These are phyloP conservation scores for Niveomyces coronatus DNA, from an alignment of 2,329 filamentous ascomycete genomes.

Conservation along the genomic window DNA sequence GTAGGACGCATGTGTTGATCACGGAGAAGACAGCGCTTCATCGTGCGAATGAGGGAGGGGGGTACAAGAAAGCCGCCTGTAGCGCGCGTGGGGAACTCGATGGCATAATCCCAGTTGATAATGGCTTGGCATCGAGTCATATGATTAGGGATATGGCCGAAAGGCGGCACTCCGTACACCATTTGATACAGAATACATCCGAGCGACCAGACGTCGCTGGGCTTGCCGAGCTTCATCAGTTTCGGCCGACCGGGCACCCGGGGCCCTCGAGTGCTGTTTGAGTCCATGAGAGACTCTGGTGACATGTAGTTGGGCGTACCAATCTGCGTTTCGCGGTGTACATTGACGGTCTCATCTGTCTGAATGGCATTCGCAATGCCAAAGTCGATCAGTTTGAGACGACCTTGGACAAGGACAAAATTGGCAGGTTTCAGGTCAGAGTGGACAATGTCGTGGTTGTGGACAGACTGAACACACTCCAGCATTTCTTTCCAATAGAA, in stretches of 20 bases:
- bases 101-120: slow-evolving; percentile 63
- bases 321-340: slow-evolving; percentile 89
- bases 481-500: slow-evolving; percentile 99
- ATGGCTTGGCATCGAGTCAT: slow-evolving; percentile 82
- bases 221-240: slow-evolving; percentile 91
- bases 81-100: slow-evolving; percentile 61
- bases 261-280: slow-evolving; percentile 52
- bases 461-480: slow-evolving; percentile 83
- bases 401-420: slow-evolving; percentile 84
- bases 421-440: slow-evolving; percentile 96
- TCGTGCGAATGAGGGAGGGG: slow-evolving; percentile 46
- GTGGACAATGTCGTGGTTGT: slow-evolving; percentile 86
- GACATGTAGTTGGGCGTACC: slow-evolving; percentile 99
- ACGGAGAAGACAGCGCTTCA: slow-evolving; percentile 52
- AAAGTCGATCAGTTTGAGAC: slow-evolving; percentile 94
- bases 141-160: slow-evolving; percentile 81
- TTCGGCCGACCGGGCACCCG: slow-evolving; percentile 43
- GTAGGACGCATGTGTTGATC: slow-evolving; percentile 54
- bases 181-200: slow-evolving; percentile 97
- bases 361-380: slow-evolving; percentile 97
- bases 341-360: slow-evolving; percentile 90
- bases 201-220: slow-evolving; percentile 90
- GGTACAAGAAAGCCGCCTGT: slow-evolving; percentile 56
- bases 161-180: slow-evolving; percentile 93
- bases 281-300: slow-evolving; percentile 84